Conservation (phyloP, 164 flowering plant species). For the Vitis riparia region DNA sequence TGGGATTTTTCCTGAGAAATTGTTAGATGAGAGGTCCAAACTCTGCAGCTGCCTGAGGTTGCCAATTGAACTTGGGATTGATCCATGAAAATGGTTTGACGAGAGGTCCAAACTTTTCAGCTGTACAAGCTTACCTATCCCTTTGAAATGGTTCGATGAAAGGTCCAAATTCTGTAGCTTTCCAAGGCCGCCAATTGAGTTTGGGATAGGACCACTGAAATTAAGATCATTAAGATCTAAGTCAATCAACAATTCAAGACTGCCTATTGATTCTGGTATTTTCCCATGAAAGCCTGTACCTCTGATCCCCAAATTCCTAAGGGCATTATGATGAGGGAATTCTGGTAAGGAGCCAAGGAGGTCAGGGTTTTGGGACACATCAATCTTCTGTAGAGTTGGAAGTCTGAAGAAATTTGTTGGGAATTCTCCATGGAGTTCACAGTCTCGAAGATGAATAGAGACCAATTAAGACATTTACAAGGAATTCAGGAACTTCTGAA, state of each 20-base stretch:
- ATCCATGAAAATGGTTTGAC: background rate
- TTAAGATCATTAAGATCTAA: background rate
- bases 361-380: background rate
- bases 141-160: background rate
- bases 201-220: background rate
- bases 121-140: no score
- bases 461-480: no score
- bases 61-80: background rate
- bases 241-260: background rate
- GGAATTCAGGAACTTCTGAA: no score
- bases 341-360: background rate
- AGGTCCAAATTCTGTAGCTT: background rate
- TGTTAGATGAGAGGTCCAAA: background rate
- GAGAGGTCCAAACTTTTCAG: background rate
- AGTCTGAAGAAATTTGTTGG: background rate
- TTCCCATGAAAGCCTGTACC: background rate
- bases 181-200: background rate
- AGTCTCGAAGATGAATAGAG: no score
- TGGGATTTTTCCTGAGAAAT: constrained; percentile 12
- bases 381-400: background rate
- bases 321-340: background rate
- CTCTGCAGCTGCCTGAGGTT: background rate
- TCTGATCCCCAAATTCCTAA: background rate
- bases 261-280: background rate
- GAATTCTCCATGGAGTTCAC: background rate